Conservation (phyloP, 305 asterid species). For the Rubia tinctorum region DNA sequence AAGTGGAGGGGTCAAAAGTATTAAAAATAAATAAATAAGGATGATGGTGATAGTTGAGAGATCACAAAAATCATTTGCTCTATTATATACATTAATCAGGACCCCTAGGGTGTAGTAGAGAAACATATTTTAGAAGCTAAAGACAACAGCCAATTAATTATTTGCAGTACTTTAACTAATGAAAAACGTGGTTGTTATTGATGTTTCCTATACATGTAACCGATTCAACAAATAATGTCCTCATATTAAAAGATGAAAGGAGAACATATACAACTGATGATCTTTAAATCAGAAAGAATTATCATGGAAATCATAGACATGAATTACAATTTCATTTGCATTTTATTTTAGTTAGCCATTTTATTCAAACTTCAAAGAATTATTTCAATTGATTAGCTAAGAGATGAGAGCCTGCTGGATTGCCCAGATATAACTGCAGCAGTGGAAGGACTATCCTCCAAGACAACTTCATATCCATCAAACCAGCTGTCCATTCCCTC, state of each 20-base stretch:
- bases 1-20: too few relatives aligned
- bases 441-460: neutral
- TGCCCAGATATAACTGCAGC: neutral
- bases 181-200: neutral
- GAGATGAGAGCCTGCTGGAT: slow-evolving; percentile 1
- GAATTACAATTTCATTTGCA: neutral
- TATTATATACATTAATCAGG: neutral
- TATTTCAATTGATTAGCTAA: neutral
- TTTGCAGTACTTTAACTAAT: neutral
- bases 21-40: too few relatives aligned
- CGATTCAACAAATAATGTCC: neutral
- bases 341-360: neutral
- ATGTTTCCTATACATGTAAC: neutral
- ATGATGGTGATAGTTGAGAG: too few relatives aligned
- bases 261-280: neutral
- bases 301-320: neutral
- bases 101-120: too few relatives aligned
- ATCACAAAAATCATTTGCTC: too few relatives aligned
- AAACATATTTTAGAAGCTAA: too few relatives aligned
- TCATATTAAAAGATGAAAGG: neutral
- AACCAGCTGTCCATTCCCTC: neutral
- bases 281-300: neutral
- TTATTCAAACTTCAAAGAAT: neutral
- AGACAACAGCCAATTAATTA: too few relatives aligned
- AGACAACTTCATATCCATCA: neutral